phyloP scores from a whole-genome alignment of 1,284 basidiomycete genomes.

The Pyrrhoderma noxium region DNA sequence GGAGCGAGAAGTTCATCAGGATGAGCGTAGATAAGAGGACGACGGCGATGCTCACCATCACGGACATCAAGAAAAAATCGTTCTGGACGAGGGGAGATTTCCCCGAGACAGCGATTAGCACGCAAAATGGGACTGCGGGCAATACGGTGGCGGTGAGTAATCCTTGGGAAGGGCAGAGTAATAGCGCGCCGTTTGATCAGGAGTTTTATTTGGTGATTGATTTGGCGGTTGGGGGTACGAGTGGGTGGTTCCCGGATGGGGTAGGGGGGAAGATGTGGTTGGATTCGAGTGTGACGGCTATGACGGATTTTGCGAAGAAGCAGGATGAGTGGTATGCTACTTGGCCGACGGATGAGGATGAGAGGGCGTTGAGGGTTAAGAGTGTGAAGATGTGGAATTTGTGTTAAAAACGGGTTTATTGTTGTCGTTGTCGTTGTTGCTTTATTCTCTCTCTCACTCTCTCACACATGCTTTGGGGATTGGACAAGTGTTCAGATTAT shows the following conservation, averaged over 20 bases:
- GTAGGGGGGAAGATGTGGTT: slow-evolving; percentile 35
- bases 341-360: slow-evolving; percentile 27
- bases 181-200: slow-evolving; percentile 37
- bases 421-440: no score
- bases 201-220: slow-evolving; percentile 36
- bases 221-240: slow-evolving; percentile 35
- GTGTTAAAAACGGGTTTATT: no score
- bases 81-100: slow-evolving; percentile 34
- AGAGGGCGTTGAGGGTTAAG: slow-evolving; percentile 32
- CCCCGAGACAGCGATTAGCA: slow-evolving; percentile 30
- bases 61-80: slow-evolving; percentile 19
- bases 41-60: slow-evolving; percentile 24
- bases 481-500: no score
- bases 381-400: slow-evolving; percentile 18
- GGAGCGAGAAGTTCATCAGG: slow-evolving; percentile 34
- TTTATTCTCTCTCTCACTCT: no score
- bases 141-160: slow-evolving; percentile 24
- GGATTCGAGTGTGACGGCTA: slow-evolving; percentile 20
- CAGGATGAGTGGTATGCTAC: slow-evolving; percentile 29
- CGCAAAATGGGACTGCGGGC: slow-evolving; percentile 30
- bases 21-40: slow-evolving; percentile 13
- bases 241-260: slow-evolving; percentile 37
- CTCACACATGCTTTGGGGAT: no score
- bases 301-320: slow-evolving; percentile 26
- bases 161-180: slow-evolving; percentile 26